Conservation (phyloP, 2,329 filamentous ascomycete genomes). For the Niveomyces coronatus region DNA sequence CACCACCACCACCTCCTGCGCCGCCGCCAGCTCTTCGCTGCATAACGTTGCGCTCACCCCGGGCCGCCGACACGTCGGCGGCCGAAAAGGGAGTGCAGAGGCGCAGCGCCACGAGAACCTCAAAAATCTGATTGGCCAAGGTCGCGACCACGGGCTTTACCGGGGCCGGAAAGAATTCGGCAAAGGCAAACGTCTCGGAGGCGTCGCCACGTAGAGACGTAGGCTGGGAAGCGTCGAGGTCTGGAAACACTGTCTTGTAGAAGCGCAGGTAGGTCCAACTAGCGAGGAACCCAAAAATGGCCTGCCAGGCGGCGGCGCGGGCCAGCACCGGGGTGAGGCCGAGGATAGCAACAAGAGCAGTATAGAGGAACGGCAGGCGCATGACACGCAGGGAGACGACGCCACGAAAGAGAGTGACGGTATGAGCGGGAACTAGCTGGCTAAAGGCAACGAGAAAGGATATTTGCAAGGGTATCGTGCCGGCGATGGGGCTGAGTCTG, state of each 20-base stretch:
- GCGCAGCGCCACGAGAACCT: constrained; percentile 60
- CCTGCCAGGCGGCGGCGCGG: constrained; percentile 70
- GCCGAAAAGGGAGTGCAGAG: constrained; percentile 79
- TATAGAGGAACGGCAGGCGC: constrained; percentile 58
- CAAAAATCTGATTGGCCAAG: constrained; percentile 66
- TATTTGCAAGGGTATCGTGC: constrained; percentile 81
- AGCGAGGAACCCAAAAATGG: constrained; percentile 70
- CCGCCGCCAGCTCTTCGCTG: constrained; percentile 36
- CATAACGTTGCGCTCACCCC: constrained; percentile 49
- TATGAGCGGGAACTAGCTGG: constrained; percentile 94
- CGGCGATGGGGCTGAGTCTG: constrained; percentile 73
- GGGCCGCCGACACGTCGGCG: constrained; percentile 65
- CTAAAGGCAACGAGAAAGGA: constrained; percentile 95
- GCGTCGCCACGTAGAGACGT: constrained; percentile 72
- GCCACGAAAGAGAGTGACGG: constrained; percentile 84
- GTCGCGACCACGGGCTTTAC: constrained; percentile 67
- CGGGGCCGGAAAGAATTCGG: constrained; percentile 85
- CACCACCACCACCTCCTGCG: background rate
- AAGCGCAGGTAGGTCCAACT: constrained; percentile 96
- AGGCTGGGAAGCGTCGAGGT: constrained; percentile 53
- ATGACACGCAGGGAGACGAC: constrained; percentile 80
- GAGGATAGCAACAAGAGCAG: constrained; percentile 61
- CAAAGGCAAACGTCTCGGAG: constrained; percentile 91
- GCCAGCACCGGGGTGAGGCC: constrained; percentile 46
- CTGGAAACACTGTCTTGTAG: constrained; percentile 68